phyloP scores from a whole-genome alignment of 1,139 yeast genomes.

The Kurtzmaniella natalensis region DNA sequence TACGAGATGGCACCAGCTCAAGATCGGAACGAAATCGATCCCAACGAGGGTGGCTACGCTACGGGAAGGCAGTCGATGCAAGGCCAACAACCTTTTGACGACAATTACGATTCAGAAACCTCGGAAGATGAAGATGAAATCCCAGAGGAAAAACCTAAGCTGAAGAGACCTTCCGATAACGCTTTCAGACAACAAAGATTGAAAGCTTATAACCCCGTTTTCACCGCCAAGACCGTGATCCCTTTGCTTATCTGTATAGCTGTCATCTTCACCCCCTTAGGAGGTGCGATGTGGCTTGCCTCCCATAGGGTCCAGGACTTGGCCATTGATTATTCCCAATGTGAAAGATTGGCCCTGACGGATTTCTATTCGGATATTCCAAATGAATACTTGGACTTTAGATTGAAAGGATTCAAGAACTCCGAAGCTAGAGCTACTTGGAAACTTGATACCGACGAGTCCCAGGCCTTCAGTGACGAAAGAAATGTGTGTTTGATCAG shows the following conservation, averaged over 20 bases:
- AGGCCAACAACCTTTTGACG: too few relatives aligned
- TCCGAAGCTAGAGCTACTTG: conserved; percentile 32
- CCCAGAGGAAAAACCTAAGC: conserved; percentile 28
- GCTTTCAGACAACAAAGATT: conserved; percentile 61
- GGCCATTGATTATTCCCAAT: conserved; percentile 75
- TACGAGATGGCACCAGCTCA: background rate
- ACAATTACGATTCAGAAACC: conserved; percentile 19
- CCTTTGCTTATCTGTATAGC: conserved; percentile 77
- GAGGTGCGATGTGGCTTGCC: conserved; percentile 86
- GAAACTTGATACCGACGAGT: conserved; percentile 52
- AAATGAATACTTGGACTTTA: conserved; percentile 43
- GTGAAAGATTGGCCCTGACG: conserved; percentile 55
- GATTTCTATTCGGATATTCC: conserved; percentile 62
- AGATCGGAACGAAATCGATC: too few relatives aligned
- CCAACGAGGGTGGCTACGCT: too few relatives aligned
- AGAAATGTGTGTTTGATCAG: conserved; percentile 68
- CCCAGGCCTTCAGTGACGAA: conserved; percentile 52
- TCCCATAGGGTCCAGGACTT: conserved; percentile 74
- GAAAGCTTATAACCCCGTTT: conserved; percentile 58
- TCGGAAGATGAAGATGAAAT: conserved; percentile 12
- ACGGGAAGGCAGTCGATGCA: too few relatives aligned
- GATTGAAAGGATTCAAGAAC: conserved; percentile 38
- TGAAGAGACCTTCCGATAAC: conserved; percentile 54
- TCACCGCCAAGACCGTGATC: conserved; percentile 85
- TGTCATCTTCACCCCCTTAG: conserved; percentile 82